Evolutionary conservation across 495 filamentous ascomycete genomes (phyloP).

Genomic region (Daldinia loculata): DNA sequence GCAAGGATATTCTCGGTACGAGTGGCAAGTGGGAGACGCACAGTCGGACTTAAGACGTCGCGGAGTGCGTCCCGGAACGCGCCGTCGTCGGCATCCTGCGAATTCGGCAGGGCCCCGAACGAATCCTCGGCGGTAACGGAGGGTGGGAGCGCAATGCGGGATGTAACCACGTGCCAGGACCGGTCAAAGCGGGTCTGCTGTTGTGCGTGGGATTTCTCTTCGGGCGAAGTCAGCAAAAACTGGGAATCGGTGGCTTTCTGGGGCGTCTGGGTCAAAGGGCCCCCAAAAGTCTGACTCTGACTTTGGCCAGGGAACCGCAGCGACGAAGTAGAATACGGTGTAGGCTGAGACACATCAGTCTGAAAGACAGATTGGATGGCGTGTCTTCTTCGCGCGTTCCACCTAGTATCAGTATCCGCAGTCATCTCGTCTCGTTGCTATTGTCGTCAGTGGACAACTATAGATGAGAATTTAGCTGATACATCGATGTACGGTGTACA

Average conservation of each 20-base stretch:
- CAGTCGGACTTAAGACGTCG: conserved; percentile 51
- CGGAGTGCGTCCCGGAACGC: conserved; percentile 56
- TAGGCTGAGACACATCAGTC: conserved; percentile 53
- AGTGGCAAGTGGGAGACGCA: conserved; percentile 52
- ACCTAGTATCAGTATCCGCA: conserved; percentile 46
- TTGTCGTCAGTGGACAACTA: conserved; percentile 15
- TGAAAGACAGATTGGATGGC: conserved; percentile 64
- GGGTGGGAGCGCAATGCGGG: conserved; percentile 65
- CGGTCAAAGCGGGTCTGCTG: conserved; percentile 72
- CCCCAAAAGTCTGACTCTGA: conserved; percentile 52
- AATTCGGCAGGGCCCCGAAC: conserved; percentile 54
- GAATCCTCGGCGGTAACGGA: conserved; percentile 55
- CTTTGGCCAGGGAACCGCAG: conserved; percentile 47
- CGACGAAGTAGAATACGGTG: conserved; percentile 53
- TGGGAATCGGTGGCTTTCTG: conserved; percentile 27
- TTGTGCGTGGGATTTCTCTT: conserved; percentile 40
- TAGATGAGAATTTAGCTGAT: conserved; percentile 19
- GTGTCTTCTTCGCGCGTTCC: conserved; percentile 53
- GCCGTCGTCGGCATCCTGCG: conserved; percentile 48
- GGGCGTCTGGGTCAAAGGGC: conserved; percentile 34
- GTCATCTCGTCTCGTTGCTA: conserved; percentile 27
- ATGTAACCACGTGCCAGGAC: conserved; percentile 74
- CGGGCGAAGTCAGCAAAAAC: conserved; percentile 31
- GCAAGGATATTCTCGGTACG: conserved; percentile 59
- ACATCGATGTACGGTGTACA: conserved; percentile 17